Evolutionary conservation across 2,329 filamentous ascomycete genomes (phyloP), one percentile per base, ranked within the genome.

Genomic region (Aureobasidium vineae): DNA sequence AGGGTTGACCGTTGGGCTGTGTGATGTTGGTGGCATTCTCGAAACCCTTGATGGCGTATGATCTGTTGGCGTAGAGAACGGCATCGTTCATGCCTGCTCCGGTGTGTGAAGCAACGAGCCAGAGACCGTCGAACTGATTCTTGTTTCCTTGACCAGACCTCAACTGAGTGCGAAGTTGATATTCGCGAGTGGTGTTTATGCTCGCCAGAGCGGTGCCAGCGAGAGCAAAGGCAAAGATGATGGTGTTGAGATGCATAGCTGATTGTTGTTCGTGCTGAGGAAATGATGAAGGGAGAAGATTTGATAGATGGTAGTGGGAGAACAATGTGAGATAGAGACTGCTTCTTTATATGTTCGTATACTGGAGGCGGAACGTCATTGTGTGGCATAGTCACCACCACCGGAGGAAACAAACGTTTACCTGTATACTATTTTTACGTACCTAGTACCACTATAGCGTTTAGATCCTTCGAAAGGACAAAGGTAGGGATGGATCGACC

Each of bases 61-160:
- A 63, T 13, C 65, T 61, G 64, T 67, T 67, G 26, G 66, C 23
- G n/a, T 63, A 66, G 69, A 76, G 70, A 45, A 70, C 69, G 36
- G 71, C 73, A 57, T 76, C 74, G 67, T 70, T 72, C 8, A 71
- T 50, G 19, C 74, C 74, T 33, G 68, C 68, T 7, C 69, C 69
- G 16, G 69, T 69, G 54, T 70, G 69, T 33, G 65, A 67, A 10
- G 47, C 45, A 13, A 61, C 63, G n/a, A 76, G 68, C 65, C 71
- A 75, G 66, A 76, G 73, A 61, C 70, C 68, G 47, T 73, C 66
- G 63, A 69, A 75, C 26, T 67, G 56, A 1, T 54, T 52, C 59
- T 74, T 75, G 43, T 23, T 28, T 40, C 43, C 52, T 43, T 72
- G 68, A 41, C 63, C 56, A 21, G 70, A 65, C 64, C 73, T 73